phyloP scores from a whole-genome alignment of 768 basidiomycete species.

The Tulasnella sp. region DNA sequence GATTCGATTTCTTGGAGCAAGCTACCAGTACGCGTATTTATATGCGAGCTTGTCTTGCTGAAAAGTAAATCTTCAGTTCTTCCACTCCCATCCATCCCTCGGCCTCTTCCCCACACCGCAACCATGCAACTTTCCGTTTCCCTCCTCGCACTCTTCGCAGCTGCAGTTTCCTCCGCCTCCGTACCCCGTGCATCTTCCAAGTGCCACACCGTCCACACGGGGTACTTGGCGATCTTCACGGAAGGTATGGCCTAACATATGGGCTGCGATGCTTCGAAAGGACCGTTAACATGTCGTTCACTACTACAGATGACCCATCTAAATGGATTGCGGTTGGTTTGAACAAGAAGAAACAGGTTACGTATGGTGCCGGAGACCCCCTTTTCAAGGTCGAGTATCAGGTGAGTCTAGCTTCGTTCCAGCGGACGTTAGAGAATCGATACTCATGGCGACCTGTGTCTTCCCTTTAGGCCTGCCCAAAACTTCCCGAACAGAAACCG shows the following conservation, averaged over 20 bases:
- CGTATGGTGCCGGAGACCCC: neutral
- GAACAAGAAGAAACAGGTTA: neutral
- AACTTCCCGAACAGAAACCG: neutral
- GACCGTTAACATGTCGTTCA: neutral
- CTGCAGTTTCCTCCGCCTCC: neutral
- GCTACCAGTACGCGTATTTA: neutral
- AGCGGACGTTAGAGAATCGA: neutral
- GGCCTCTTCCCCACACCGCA: neutral
- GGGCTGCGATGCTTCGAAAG: neutral
- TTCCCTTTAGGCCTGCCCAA: neutral
- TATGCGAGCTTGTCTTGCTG: neutral
- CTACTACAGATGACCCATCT: neutral
- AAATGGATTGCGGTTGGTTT: neutral
- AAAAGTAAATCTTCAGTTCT: neutral
- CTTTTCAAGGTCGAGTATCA: neutral
- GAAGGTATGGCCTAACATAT: neutral
- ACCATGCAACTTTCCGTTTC: neutral
- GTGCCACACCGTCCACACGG: neutral
- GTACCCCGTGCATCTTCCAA: neutral
- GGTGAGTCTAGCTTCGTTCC: neutral
- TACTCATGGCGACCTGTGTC: neutral
- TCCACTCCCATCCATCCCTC: neutral
- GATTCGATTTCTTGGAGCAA: neutral
- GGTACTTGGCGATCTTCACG: neutral
- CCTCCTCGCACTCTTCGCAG: neutral